Evolutionary conservation across 305 asterid species (phyloP).

Genomic region (Rubia balearica): DNA sequence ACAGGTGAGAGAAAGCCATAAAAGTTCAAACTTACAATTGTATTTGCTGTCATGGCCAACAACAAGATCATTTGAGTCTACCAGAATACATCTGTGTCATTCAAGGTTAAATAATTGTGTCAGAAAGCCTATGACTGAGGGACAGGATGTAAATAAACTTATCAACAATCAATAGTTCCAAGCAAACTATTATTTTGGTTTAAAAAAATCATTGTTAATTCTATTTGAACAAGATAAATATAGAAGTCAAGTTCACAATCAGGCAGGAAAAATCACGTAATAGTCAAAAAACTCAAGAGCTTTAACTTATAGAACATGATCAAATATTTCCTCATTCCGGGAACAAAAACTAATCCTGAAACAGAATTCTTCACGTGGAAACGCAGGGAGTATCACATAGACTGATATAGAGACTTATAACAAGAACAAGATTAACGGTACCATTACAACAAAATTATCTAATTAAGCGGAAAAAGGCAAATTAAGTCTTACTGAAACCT

Average conservation of each 20-base stretch:
- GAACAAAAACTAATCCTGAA: not conserved
- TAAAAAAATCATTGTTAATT: too few species aligned
- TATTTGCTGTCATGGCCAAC: conserved; percentile 92
- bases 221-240: not conserved
- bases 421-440: not conserved
- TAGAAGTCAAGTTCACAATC: not conserved
- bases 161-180: not conserved
- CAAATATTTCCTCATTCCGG: too few species aligned
- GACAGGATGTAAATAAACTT: not conserved
- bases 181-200: too few species aligned
- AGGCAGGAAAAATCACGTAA: not conserved
- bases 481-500: not conserved
- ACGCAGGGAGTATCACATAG: not conserved
- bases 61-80: conserved; percentile 75
- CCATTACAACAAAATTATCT: not conserved
- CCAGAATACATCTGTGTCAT: conserved; percentile 84
- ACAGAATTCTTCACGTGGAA: not conserved
- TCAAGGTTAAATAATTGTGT: conserved; percentile 7
- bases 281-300: not conserved
- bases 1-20: not conserved
- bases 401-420: not conserved
- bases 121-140: not conserved
- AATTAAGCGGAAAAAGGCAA: not conserved
- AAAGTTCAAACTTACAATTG: conserved; percentile 54
- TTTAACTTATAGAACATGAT: too few species aligned